A percentile compares a stretch with the other conserved stretches of the same genome.
These are phyloP conservation scores for Flaveria brownii DNA, from an alignment of 129 eudicot genomes.

Conservation along the genomic window DNA sequence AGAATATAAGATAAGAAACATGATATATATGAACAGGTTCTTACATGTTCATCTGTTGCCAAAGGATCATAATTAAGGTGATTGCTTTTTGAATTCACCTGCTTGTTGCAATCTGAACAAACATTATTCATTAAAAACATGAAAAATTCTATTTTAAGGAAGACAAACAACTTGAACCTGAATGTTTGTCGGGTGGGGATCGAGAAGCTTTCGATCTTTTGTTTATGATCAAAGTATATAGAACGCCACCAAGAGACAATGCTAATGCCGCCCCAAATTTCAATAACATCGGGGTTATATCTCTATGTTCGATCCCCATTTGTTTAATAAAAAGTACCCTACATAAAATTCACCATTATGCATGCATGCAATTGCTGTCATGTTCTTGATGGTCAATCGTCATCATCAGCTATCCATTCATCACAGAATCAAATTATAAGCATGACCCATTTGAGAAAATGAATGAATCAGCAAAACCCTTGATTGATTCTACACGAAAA, in stretches of 20 bases:
- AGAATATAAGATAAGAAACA: background rate
- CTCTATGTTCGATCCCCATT: conserved; percentile 51
- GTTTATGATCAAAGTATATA: conserved; percentile 46
- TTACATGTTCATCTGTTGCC: conserved; percentile 42
- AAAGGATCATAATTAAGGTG: conserved; percentile 32
- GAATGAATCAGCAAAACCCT: conserved; percentile 25
- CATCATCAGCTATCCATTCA: conserved; percentile 20
- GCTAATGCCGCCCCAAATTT: conserved; percentile 79
- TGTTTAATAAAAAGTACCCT: conserved; percentile 3
- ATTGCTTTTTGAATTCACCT: conserved; percentile 31
- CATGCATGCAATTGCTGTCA: conserved; percentile 11
- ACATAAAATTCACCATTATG: conserved; percentile 10
- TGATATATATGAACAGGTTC: conserved; percentile 21
- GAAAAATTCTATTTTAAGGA: background rate
- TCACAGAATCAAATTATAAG: conserved; percentile 4
- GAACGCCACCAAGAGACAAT: conserved; percentile 69
- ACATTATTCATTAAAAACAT: conserved; percentile 24
- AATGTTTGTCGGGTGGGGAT: conserved; percentile 32
- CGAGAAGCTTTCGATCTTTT: conserved; percentile 43
- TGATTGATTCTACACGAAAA: background rate
- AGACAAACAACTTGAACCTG: conserved; percentile 20
- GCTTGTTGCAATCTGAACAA: conserved; percentile 45
- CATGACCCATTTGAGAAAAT: conserved; percentile 26
- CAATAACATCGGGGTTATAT: conserved; percentile 51
- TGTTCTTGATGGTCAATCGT: conserved; percentile 13